Evolutionary conservation across 2,329 filamentous ascomycete species (phyloP).

Genomic region (Diaporthe destruens): DNA sequence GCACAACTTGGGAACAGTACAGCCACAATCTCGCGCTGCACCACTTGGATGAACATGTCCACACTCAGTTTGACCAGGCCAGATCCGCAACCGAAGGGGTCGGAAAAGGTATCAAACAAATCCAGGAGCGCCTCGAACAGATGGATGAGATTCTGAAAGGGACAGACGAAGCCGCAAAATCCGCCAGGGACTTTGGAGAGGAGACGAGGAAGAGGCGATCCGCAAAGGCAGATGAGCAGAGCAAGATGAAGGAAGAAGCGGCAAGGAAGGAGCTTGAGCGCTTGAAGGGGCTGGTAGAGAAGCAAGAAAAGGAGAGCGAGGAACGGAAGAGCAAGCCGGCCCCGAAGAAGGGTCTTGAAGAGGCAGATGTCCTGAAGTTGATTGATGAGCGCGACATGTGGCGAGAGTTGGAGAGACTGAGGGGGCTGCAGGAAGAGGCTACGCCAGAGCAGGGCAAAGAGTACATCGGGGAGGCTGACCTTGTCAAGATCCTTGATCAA

Average conservation of each 20-base stretch:
- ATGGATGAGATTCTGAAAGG: conserved; percentile 16
- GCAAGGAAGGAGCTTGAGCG: conserved; percentile 19
- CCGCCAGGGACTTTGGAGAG: neutral
- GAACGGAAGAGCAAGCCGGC: conserved; percentile 8
- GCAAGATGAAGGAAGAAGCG: conserved; percentile 5
- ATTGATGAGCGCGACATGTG: conserved; percentile 13
- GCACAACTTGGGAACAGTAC: neutral
- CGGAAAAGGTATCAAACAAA: conserved; percentile 7
- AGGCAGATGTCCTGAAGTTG: conserved; percentile 21
- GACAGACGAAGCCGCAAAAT: conserved; percentile 10
- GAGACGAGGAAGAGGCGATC: conserved; percentile 13
- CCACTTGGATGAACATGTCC: neutral
- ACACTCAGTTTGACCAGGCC: neutral
- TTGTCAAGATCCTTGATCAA: conserved; percentile 13
- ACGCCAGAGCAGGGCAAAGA: neutral
- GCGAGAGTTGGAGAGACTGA: neutral
- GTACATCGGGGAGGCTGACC: neutral
- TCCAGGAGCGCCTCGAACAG: conserved; percentile 16
- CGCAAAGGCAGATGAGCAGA: conserved; percentile 13
- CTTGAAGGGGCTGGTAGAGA: conserved; percentile 21
- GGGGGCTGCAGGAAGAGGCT: neutral
- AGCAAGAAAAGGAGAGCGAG: neutral
- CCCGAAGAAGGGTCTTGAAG: conserved; percentile 9
- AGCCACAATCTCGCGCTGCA: neutral
- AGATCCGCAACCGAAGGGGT: neutral